Percentiles rank a stretch among this genome's conserved stretches.
phyloP scores from a whole-genome alignment of 805 yeast genomes.

The Candida andamanensis region DNA sequence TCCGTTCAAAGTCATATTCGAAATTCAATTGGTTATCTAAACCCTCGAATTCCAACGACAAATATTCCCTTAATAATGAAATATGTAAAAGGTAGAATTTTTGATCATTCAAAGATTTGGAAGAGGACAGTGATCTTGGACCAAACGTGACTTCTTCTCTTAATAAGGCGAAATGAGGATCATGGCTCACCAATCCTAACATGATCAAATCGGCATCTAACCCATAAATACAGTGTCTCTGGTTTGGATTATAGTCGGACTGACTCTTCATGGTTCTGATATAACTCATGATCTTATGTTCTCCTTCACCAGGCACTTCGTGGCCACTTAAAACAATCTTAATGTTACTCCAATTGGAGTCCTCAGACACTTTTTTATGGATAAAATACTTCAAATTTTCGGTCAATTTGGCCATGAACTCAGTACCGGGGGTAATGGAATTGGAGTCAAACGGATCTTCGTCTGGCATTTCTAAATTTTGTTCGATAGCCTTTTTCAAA shows the following conservation, averaged over 20 bases:
- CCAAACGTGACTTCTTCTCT: conserved; percentile 97
- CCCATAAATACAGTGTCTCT: conserved; percentile 92
- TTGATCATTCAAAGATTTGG: conserved; percentile 63
- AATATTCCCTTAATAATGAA: conserved; percentile 83
- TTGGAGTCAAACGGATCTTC: conserved; percentile 88
- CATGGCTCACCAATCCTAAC: conserved; percentile 87
- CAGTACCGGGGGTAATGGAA: conserved; percentile 95
- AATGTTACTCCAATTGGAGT: conserved; percentile 77
- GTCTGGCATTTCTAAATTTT: conserved; percentile 72
- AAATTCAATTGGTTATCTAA: conserved; percentile 60
- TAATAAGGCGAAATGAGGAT: conserved; percentile 89
- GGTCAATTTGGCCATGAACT: conserved; percentile 88
- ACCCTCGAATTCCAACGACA: conserved; percentile 78
- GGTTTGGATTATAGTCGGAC: conserved; percentile 66
- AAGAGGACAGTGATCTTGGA: conserved; percentile 31
- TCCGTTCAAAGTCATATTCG: conserved; percentile 77
- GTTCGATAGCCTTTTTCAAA: conserved; percentile 62
- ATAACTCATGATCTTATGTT: conserved; percentile 93
- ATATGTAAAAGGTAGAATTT: conserved; percentile 79
- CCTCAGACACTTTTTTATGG: conserved; percentile 81
- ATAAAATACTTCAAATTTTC: conserved; percentile 79
- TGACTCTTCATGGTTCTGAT: conserved; percentile 77
- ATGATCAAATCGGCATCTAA: conserved; percentile 94
- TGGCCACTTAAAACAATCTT: conserved; percentile 83
- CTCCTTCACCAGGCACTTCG: conserved; percentile 98